A percentile compares a stretch with the other conserved stretches of the same genome.
Conservation (phyloP, 805 yeast species). For the Yarrowia sp. region DNA sequence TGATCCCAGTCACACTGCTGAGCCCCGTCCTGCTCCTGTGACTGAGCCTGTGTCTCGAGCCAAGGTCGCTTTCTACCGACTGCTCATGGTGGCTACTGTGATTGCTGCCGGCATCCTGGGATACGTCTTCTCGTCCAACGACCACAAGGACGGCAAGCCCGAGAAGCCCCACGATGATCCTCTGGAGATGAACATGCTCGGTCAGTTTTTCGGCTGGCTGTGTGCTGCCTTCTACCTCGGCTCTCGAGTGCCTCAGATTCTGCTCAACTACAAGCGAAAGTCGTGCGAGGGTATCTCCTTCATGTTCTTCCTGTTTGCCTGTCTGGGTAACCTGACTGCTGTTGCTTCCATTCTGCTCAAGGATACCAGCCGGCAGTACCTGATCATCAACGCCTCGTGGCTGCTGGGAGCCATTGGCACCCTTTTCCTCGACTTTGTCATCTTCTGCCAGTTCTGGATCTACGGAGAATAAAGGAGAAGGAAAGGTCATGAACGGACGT, state of each 20-base stretch:
- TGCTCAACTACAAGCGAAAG: conserved; percentile 82
- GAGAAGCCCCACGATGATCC: conserved; percentile 51
- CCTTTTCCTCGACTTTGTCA: conserved; percentile 77
- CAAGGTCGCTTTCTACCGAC: conserved; percentile 44
- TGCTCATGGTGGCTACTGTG: conserved; percentile 68
- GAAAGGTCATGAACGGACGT: background rate
- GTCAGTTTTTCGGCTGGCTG: conserved; percentile 84
- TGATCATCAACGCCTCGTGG: conserved; percentile 90
- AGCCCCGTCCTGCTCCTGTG: conserved; percentile 26
- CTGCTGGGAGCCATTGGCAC: conserved; percentile 91
- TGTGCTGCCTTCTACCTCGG: conserved; percentile 64
- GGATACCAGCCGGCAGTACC: conserved; percentile 70
- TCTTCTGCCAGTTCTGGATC: conserved; percentile 83
- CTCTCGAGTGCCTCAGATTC: conserved; percentile 90
- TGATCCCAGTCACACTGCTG: conserved; percentile 53
- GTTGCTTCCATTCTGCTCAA: conserved; percentile 83
- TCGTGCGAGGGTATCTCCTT: conserved; percentile 96
- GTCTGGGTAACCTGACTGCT: conserved; percentile 90
- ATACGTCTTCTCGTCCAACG: conserved; percentile 74
- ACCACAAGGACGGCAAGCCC: conserved; percentile 53
- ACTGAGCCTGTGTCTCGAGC: conserved; percentile 40
- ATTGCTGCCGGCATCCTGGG: conserved; percentile 83
- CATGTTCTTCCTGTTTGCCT: conserved; percentile 91
- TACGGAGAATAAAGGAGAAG: conserved; percentile 52
- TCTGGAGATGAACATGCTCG: conserved; percentile 71